phyloP scores from a whole-genome alignment of 257 asterid species.

The Craterostigma plantagineum region DNA sequence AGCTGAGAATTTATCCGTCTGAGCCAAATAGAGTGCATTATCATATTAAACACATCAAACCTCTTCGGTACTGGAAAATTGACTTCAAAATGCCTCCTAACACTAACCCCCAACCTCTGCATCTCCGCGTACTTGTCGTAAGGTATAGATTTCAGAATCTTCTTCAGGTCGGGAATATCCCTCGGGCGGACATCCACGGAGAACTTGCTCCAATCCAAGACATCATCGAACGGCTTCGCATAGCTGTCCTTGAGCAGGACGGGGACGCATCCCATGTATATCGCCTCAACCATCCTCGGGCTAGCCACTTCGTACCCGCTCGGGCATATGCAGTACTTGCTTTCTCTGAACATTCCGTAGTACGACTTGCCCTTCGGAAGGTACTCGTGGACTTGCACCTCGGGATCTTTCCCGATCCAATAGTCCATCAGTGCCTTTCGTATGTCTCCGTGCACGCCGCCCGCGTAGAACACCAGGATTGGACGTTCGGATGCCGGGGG shows the following conservation, averaged over 20 bases:
- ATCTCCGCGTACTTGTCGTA: constrained; percentile 41
- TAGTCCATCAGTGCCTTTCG: constrained; percentile 52
- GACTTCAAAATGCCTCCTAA: constrained; percentile 59
- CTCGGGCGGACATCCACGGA: constrained; percentile 20
- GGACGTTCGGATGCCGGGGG: constrained; percentile 52
- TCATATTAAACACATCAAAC: constrained; percentile 77
- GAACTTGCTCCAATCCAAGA: constrained; percentile 53
- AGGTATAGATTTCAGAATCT: constrained; percentile 36
- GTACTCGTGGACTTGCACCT: constrained; percentile 24
- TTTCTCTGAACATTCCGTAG: constrained; percentile 38
- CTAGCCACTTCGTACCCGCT: constrained; percentile 79
- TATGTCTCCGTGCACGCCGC: constrained; percentile 70
- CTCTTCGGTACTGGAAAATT: constrained; percentile 51
- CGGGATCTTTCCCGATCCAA: constrained; percentile 67
- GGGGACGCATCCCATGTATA: constrained; percentile 65
- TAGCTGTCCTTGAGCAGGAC: constrained; percentile 44
- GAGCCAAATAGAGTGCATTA: constrained; percentile 78
- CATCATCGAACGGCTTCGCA: constrained; percentile 55
- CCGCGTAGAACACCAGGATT: constrained; percentile 53
- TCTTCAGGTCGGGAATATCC: constrained; percentile 45
- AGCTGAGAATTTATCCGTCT: constrained; percentile 43
- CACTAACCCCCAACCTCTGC: constrained; percentile 54
- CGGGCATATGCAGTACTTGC: constrained; percentile 66
- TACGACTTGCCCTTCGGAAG: constrained; percentile 52
- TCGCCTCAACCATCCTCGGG: constrained; percentile 71